Evolutionary conservation across 306 rosid genomes (phyloP), one percentile per base, ranked within the genome.

Genomic region (Cucurbita ficifolia): DNA sequence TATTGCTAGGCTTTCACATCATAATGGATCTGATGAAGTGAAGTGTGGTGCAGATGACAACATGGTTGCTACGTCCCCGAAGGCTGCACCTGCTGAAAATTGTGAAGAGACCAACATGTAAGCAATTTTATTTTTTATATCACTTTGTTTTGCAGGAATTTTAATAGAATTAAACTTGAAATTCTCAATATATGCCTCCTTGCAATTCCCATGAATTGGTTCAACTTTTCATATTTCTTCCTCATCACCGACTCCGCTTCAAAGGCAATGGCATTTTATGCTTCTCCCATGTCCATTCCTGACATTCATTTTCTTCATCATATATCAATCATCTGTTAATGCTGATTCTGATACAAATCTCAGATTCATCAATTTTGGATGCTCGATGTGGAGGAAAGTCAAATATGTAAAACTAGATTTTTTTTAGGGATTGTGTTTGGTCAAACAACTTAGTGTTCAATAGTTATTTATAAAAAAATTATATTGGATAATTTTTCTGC

Each of bases 61-160:
- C 77, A 57, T 74, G 86, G 80, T 75, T 62, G 75, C 74, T 5
- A 67, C 73, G 74, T 80, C 78, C 82, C 72, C 68, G 76, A 82
- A 82, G 78, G 78, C 78, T 73, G 77, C 53, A 36, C 72, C 57
- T 78, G 84, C 60, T 61, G 89, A 84, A 64, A 55, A 54, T 48
- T 76, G 77, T 75, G 80, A 80, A 76, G 75, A 71, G 51, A 83
- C 33, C 33, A 29, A 83, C 74, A 76, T 75, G 98, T 93, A 87
- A 93, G 98, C 58, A 21, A 35, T 45, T 69, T 6, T 43, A 17
- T 73, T 18, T 73, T 22, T 14, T n/a, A 0, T 52, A 3, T 35
- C 63, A 2, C 73, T 2, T 50, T 48, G 24, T 33, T 75, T 49
- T 49, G 46, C 45, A 57, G 63, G 16, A 53, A 7, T 54, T 58